Percentiles rank a stretch among this genome's conserved stretches.
Conservation (phyloP, 1,284 basidiomycete species). For the Grifola frondosa region DNA sequence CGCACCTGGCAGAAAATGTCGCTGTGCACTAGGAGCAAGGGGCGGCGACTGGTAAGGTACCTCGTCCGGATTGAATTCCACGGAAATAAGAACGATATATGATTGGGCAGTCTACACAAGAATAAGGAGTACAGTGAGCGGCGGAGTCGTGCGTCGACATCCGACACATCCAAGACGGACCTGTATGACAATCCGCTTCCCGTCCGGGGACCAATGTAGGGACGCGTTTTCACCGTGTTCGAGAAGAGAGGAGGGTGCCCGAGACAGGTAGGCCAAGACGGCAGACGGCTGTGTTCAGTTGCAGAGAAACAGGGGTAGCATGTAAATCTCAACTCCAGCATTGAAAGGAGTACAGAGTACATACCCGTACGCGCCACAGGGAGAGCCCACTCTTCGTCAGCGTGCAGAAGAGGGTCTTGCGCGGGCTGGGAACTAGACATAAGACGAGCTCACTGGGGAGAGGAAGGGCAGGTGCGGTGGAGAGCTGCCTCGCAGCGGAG, state of each 20-base stretch:
- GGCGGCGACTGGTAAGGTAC: slow-evolving; percentile 57
- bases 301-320: neutral
- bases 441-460: slow-evolving; percentile 61
- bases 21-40: slow-evolving; percentile 53
- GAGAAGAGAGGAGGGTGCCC: slow-evolving; percentile 73
- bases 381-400: slow-evolving; percentile 67
- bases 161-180: slow-evolving; percentile 41
- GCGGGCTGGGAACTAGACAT: slow-evolving; percentile 61
- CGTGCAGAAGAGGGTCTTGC: slow-evolving; percentile 78
- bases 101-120: slow-evolving; percentile 67
- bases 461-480: slow-evolving; percentile 64
- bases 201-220: slow-evolving; percentile 80
- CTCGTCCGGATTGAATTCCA: slow-evolving; percentile 59
- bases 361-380: slow-evolving; percentile 83
- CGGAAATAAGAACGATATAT: slow-evolving; percentile 73
- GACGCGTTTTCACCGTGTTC: slow-evolving; percentile 78
- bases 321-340: neutral
- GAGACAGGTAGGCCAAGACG: slow-evolving; percentile 70
- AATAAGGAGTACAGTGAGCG: neutral
- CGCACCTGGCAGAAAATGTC: slow-evolving; percentile 73
- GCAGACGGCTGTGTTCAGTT: slow-evolving; percentile 66
- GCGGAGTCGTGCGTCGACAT: neutral
- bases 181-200: slow-evolving; percentile 74
- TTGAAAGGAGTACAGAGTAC: slow-evolving; percentile 29
- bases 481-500: slow-evolving; percentile 69